A percentile compares a stretch with the other conserved stretches of the same genome.
These are phyloP conservation scores for Xylaria longipes DNA, from an alignment of 495 filamentous ascomycete species.

Conservation along the genomic window DNA sequence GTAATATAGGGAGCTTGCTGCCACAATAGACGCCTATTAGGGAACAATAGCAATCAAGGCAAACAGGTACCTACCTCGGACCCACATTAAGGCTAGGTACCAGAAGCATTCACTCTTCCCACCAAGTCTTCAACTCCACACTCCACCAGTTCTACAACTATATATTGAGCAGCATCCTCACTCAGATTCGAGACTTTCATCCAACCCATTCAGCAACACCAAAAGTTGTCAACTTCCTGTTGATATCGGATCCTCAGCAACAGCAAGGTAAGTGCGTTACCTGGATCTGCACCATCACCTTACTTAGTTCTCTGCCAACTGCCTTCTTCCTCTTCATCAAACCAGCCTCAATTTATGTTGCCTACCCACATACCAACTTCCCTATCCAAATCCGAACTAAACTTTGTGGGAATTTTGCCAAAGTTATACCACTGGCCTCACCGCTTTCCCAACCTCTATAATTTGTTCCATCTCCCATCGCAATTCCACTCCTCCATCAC, in stretches of 20 bases:
- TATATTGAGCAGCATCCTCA: background rate
- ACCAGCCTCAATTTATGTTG: background rate
- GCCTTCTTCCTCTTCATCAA: background rate
- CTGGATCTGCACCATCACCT: background rate
- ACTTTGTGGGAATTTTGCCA: background rate
- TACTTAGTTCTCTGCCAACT: background rate
- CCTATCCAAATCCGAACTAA: background rate
- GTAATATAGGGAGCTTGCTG: background rate
- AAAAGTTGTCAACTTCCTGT: background rate
- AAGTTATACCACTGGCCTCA: background rate
- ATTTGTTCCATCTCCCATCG: background rate
- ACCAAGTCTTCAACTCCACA: background rate
- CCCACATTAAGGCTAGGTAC: background rate
- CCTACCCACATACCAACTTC: background rate
- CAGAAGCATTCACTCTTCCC: background rate
- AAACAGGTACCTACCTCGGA: background rate
- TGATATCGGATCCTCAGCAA: background rate
- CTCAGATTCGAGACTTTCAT: background rate
- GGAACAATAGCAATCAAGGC: background rate
- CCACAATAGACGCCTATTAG: background rate
- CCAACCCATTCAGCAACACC: background rate
- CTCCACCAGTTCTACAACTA: background rate
- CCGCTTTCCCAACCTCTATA: background rate
- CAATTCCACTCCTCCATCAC: background rate
- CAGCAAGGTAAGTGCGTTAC: slow-evolving; percentile 1